Evolutionary conservation across 768 basidiomycete genomes (phyloP), one percentile per base, ranked within the genome.

Genomic region (Trametes gibbosa): DNA sequence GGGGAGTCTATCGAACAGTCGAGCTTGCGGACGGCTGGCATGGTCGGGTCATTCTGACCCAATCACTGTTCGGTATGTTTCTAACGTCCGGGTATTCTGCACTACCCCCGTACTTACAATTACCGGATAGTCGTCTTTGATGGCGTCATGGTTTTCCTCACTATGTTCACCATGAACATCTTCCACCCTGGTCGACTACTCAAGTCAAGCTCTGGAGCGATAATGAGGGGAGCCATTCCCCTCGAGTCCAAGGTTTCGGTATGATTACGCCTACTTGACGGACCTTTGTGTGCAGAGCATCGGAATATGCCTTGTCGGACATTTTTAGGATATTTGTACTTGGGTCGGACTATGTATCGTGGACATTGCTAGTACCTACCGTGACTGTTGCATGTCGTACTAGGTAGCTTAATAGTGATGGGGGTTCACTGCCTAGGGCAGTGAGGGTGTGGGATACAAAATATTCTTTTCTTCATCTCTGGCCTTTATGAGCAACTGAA

Each of bases 21-120:
- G 81, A 82, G 65, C 66, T 80, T 3, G 63, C 72, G 0, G 75
- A 78, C 48, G 83, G 82, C 0, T 85, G 81, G 79, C 55, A 63
- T 32, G 83, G 84, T 9, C 60, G 63, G 2, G 76, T 84, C 60
- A 81, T 82, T 43, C 64, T 68, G 6, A 53, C 52, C 0, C 41
- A 53, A 16, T 53, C 25, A 9, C 19, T 53, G 42, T 53, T 53
- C 41, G 19, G 52, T 53, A 43, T 27, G 52, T 45, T 27, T 3
- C 7, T 14, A 2, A 14, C 9, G 13, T 12, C 21, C 21, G 14
- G 12, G 10, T 14, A 23, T 45, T 1, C 3, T 9, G 27, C 14
- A 8, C 1, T 4, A 9, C 29, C 5, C 5, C 4, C 5, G n/a
- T n/a, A 9, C 52, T 53, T n/a, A 53, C 24, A 19, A n/a, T 5